A percentile compares a stretch with the other conserved stretches of the same genome.
Evolutionary conservation across 1,139 yeast species (phyloP).

Genomic region (Meyerozyma sp.): DNA sequence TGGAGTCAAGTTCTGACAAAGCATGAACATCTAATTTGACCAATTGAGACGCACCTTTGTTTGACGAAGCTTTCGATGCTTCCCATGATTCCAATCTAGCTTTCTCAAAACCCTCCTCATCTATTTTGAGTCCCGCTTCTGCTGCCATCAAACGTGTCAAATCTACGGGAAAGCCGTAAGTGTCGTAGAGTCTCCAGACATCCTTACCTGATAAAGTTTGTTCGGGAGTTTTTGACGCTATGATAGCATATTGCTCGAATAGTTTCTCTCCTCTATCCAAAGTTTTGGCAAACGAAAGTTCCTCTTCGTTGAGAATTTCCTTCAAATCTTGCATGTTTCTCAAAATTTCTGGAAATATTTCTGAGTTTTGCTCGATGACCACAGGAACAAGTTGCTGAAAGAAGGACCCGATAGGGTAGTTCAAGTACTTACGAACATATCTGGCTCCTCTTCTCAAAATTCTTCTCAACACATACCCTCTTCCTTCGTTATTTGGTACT

Average conservation of each 20-base stretch:
- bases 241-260: constrained; percentile 86
- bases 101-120: constrained; percentile 83
- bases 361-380: constrained; percentile 80
- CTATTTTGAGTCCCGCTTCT: constrained; percentile 92
- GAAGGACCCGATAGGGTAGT: constrained; percentile 90
- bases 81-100: constrained; percentile 87
- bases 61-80: constrained; percentile 87
- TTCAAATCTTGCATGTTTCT: constrained; percentile 69
- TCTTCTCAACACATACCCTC: constrained; percentile 96
- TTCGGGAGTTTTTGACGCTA: constrained; percentile 70
- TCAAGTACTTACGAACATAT: constrained; percentile 92
- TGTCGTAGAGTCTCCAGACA: constrained; percentile 97
- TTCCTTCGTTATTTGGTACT: constrained; percentile 97
- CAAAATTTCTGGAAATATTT: constrained; percentile 85
- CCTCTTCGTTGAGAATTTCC: constrained; percentile 94
- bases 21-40: constrained; percentile 90
- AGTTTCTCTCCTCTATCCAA: constrained; percentile 96
- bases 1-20: constrained; percentile 56
- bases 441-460: constrained; percentile 97
- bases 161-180: constrained; percentile 99
- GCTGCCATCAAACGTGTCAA: constrained; percentile 97
- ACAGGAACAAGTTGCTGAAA: constrained; percentile 92
- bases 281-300: constrained; percentile 88
- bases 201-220: constrained; percentile 86
- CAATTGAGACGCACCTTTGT: constrained; percentile 51